Evolutionary conservation across 2,329 filamentous ascomycete genomes (phyloP), one percentile per base, ranked within the genome.

Genomic region (Colletotrichum noveboracense): DNA sequence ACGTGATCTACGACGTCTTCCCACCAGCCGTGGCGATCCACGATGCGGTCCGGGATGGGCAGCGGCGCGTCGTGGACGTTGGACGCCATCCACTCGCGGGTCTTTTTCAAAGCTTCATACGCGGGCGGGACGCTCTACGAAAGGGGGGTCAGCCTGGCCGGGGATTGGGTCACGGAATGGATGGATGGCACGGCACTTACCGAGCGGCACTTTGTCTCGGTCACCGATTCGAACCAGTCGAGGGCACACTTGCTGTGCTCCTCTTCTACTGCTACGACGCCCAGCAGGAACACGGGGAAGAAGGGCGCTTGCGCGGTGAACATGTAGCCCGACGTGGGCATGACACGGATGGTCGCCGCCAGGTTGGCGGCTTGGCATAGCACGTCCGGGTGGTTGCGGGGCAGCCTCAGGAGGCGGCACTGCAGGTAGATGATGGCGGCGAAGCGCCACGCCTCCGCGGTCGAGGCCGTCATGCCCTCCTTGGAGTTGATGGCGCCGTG

Each of bases 301-400:
- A 87, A 79, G 7, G 85, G 85, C 8, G 85, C 85, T 66, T 87
- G 85, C 2, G 85, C 85, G 10, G 85, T 87, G 65, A 87, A 87
- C 4, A 84, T 78, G 24, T 78, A 79, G 8, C 85, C 85, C 6
- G 84, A 85, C 3, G 85, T 87, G 3, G 85, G 85, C 85, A 86
- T 85, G 9, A 86, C 82, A 5, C 77, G 78, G 21, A 87, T 85
- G 66, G 84, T 85, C 70, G 76, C 80, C 7, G 82, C 82, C n/a
- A 87, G 79, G 38, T 85, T 81, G 1, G 69, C 52, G 14, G 86
- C 34, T 24, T 82, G 83, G 21, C 72, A 38, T 12, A 86, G 21
- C 14, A 87, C 83, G 1, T 82, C 80, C 0, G 80, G 79, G 43
- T 86, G 84, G n/a, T 82, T 82, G 24, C 85, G 82, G 52, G 85